phyloP scores from a whole-genome alignment of 176 grass and related monocot genomes.

The Paspalum vaginatum region DNA sequence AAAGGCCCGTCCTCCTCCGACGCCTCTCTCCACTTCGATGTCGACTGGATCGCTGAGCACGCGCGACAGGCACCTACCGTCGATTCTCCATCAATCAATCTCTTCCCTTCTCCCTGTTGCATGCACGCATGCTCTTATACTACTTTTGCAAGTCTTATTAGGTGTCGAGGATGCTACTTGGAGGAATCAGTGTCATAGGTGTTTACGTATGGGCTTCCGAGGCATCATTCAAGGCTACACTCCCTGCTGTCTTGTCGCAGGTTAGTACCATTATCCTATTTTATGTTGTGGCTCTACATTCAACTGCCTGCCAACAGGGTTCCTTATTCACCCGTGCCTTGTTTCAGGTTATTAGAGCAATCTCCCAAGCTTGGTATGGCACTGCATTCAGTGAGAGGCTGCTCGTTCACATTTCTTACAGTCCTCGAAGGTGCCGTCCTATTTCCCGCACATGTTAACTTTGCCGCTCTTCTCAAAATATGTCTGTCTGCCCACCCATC shows the following conservation, averaged over 20 bases:
- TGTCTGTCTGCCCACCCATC: not conserved
- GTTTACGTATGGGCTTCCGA: slow-evolving; percentile 89
- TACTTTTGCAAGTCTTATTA: not conserved
- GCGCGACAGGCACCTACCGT: slow-evolving; percentile 60
- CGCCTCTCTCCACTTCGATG: slow-evolving; percentile 63
- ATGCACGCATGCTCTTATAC: not conserved
- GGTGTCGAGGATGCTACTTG: slow-evolving; percentile 92
- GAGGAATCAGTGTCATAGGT: slow-evolving; percentile 79
- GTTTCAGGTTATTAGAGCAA: slow-evolving; percentile 64
- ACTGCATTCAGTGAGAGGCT: slow-evolving; percentile 66
- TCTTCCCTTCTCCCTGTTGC: not conserved
- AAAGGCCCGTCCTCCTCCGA: slow-evolving; percentile 24
- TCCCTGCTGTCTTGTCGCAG: slow-evolving; percentile 68
- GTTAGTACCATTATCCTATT: slow-evolving; percentile 1
- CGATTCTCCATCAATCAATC: too few relatives aligned
- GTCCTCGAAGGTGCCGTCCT: slow-evolving; percentile 75
- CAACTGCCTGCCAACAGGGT: too few relatives aligned
- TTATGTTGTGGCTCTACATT: not conserved
- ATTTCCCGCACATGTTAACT: slow-evolving; percentile 25
- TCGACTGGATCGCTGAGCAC: slow-evolving; percentile 91
- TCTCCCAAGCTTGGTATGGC: slow-evolving; percentile 65
- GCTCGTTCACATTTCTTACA: slow-evolving; percentile 88
- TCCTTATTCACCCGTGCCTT: slow-evolving; percentile 1
- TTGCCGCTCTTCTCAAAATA: not conserved
- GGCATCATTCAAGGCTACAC: slow-evolving; percentile 76